Percentiles rank a stretch among this genome's conserved stretches.
Conservation (phyloP, 2,329 filamentous ascomycete species). For the Phyllosticta citribraziliensis region DNA sequence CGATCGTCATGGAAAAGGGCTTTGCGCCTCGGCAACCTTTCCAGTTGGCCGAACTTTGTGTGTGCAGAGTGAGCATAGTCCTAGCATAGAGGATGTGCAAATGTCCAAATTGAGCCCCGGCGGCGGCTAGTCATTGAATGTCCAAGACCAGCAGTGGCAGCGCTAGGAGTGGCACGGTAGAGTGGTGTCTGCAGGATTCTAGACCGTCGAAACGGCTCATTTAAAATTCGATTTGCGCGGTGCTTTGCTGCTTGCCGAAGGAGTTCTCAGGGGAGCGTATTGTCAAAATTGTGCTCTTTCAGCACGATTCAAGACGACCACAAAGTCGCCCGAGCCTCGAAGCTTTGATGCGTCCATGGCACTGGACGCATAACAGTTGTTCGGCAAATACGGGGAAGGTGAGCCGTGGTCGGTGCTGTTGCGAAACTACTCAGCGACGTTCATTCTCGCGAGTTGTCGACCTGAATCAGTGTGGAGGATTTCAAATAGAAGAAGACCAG, state of each 20-base stretch:
- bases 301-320: neutral
- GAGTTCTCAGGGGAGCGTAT: neutral
- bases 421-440: neutral
- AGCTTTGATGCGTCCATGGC: neutral
- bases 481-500: neutral
- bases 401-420: neutral
- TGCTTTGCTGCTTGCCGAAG: neutral
- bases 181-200: neutral
- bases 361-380: neutral
- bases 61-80: neutral
- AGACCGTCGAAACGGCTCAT: neutral
- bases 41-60: neutral
- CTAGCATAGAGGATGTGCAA: neutral
- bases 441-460: neutral
- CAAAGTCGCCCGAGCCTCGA: neutral
- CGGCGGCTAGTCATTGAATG: neutral
- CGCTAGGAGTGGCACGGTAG: neutral
- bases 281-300: neutral
- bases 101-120: neutral
- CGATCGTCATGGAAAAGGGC: neutral
- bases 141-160: neutral
- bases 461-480: neutral
- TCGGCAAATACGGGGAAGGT: neutral
- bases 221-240: neutral
- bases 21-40: neutral